These are phyloP conservation scores for Monosporascus ibericus DNA, from an alignment of 2,329 filamentous ascomycete genomes.

Conservation along the genomic window DNA sequence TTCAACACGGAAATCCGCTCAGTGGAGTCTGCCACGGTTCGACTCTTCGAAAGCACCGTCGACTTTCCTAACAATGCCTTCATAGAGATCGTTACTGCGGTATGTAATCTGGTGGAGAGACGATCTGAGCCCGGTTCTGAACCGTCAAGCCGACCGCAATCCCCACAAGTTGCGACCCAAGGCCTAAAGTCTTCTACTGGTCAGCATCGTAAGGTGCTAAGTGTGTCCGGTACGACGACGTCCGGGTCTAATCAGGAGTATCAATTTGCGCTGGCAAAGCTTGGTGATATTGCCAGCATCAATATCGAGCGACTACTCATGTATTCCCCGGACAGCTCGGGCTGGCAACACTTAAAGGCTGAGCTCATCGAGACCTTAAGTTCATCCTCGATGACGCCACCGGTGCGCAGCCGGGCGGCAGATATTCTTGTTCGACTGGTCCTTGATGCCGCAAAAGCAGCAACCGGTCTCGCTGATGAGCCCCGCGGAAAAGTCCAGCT, in stretches of 20 bases:
- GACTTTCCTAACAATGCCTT: conserved; percentile 86
- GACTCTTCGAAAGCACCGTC: conserved; percentile 84
- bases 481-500: conserved; percentile 58
- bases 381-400: conserved; percentile 39
- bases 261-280: conserved; percentile 64
- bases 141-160: conserved; percentile 28
- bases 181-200: conserved; percentile 21
- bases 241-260: conserved; percentile 54
- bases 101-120: conserved; percentile 63
- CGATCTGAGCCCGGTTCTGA: conserved; percentile 23
- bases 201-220: conserved; percentile 40
- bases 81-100: conserved; percentile 65
- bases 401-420: conserved; percentile 54
- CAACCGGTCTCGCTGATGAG: conserved; percentile 45
- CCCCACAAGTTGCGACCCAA: conserved; percentile 27
- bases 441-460: conserved; percentile 51
- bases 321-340: conserved; percentile 60
- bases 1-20: conserved; percentile 78
- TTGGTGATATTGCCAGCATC: conserved; percentile 65
- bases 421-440: conserved; percentile 56
- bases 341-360: conserved; percentile 64
- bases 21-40: conserved; percentile 79
- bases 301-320: conserved; percentile 70
- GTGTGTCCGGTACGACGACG: conserved; percentile 38
- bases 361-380: conserved; percentile 48